Evolutionary conservation across 169 alveolate species (phyloP).

Genomic region (Perkinsus marinus): DNA sequence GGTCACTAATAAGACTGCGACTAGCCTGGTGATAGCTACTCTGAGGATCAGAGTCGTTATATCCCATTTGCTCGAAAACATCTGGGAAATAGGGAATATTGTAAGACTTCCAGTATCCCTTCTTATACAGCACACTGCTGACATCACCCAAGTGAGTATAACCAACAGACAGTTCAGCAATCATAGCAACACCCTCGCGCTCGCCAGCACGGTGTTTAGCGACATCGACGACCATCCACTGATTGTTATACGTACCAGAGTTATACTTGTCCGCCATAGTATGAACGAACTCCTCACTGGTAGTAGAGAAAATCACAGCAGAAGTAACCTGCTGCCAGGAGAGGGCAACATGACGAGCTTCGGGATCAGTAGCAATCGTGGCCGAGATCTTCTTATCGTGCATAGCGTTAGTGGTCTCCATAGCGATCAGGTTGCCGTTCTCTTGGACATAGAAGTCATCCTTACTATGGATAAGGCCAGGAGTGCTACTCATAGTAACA

Average conservation of each 20-base stretch:
- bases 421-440: neutral
- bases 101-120: neutral
- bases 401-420: neutral
- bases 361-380: neutral
- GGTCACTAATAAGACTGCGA: neutral
- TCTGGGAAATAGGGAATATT: neutral
- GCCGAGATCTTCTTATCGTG: neutral
- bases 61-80: neutral
- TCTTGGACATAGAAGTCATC: neutral
- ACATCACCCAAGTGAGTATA: neutral
- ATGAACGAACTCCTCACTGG: neutral
- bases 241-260: neutral
- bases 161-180: neutral
- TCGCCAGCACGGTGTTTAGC: neutral
- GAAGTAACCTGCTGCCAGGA: neutral
- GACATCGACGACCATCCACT: neutral
- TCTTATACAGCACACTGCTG: neutral
- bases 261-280: neutral
- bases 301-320: neutral
- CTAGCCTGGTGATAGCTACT: neutral
- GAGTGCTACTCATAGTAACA: neutral
- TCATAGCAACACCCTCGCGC: neutral
- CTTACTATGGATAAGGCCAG: neutral
- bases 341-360: neutral
- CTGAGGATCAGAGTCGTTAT: neutral